Evolutionary conservation across 345 rosid species (phyloP).

Genomic region (Lumnitzera littorea): DNA sequence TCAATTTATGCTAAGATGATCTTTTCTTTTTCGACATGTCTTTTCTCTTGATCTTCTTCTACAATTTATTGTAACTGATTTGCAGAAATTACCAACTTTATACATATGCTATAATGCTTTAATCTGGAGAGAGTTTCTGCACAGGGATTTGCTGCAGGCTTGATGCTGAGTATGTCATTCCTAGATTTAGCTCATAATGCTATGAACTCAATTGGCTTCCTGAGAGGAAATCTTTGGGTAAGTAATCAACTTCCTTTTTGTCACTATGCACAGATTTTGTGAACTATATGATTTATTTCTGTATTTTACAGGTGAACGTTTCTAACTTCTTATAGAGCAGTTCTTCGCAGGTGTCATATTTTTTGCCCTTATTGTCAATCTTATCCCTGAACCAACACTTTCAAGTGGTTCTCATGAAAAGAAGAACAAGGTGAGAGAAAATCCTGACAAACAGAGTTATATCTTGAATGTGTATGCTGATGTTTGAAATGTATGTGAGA

Average conservation of each 20-base stretch:
- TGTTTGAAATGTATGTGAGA: constrained; percentile 16
- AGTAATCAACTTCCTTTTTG: constrained; percentile 16
- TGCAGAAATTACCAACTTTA: too few species aligned
- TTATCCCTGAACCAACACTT: constrained; percentile 86
- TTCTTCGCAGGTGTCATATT: constrained; percentile 90
- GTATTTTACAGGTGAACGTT: constrained; percentile 15
- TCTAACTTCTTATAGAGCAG: constrained; percentile 38
- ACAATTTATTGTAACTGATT: too few species aligned
- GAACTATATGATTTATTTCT: not conserved
- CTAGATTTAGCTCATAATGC: constrained; percentile 97
- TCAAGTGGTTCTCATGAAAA: constrained; percentile 51
- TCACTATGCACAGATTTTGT: constrained; percentile 3
- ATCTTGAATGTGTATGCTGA: not conserved
- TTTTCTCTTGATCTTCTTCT: too few species aligned
- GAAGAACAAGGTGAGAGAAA: constrained; percentile 55
- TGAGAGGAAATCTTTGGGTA: constrained; percentile 96
- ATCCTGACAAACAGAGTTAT: constrained; percentile 9
- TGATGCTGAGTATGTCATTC: constrained; percentile 97
- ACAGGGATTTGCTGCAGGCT: constrained; percentile 98
- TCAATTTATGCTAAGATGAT: too few species aligned
- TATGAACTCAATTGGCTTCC: constrained; percentile 88
- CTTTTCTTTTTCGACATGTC: too few species aligned
- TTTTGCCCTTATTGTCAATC: constrained; percentile 71
- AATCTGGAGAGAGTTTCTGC: constrained; percentile 11
- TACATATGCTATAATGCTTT: not conserved